A percentile compares a stretch with the other conserved stretches of the same genome.
phyloP scores from a whole-genome alignment of 768 basidiomycete genomes.

The Rhizopogon rudus region DNA sequence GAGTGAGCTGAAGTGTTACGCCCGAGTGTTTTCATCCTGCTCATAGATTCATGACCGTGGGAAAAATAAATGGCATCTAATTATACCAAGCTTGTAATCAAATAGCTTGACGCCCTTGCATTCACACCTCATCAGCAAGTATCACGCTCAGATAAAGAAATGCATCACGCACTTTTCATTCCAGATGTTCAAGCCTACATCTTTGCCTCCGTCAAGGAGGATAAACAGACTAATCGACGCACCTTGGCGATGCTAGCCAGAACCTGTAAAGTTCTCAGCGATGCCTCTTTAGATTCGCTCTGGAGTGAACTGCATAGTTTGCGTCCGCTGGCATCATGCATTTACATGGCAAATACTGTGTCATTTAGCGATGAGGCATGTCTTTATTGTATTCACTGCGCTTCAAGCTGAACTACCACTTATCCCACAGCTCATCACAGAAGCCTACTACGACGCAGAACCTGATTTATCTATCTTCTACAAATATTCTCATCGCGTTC shows the following conservation, averaged over 20 bases:
- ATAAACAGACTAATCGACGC: background rate
- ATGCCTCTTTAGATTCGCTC: background rate
- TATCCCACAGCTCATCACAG: too few relatives aligned
- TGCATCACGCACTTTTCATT: background rate
- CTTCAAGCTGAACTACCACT: too few relatives aligned
- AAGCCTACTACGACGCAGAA: background rate
- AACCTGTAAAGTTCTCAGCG: background rate
- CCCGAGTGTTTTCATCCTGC: too few relatives aligned
- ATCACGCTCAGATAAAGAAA: background rate
- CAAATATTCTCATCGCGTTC: background rate
- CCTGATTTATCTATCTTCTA: background rate
- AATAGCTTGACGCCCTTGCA: background rate
- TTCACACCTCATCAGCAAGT: background rate
- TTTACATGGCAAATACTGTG: background rate
- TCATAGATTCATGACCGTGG: background rate
- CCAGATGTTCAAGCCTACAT: background rate
- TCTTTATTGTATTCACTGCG: too few relatives aligned
- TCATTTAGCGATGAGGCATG: too few relatives aligned
- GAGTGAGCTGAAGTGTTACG: background rate
- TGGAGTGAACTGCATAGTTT: background rate
- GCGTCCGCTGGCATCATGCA: background rate
- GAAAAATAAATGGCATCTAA: background rate
- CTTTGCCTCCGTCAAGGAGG: background rate
- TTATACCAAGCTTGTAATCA: background rate
- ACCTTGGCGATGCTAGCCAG: background rate